Evolutionary conservation across 352 stramenopile species (phyloP), one percentile per base, ranked within the genome.

Genomic region (Globisporangium mamillatum): DNA sequence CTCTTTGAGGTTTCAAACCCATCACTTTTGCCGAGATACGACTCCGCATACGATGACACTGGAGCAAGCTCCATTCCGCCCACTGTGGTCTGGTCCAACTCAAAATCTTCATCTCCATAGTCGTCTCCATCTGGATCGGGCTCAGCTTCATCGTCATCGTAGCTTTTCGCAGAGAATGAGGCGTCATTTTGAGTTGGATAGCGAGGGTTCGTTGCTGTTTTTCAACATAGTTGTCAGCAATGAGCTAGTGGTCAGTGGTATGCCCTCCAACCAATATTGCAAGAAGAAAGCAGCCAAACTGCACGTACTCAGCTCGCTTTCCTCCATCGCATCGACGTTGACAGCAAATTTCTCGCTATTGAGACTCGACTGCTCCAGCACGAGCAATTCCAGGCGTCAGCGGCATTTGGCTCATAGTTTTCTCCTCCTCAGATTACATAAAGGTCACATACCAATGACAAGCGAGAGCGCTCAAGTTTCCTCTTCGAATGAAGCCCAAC

Each of bases 261-360:
- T 10, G 5, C 0, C 9, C 41, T 18, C 12, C 55, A 46, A 61
- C 7, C n/a, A 54, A 56, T 25, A 44, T 8, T 8, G 12, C 10
- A 72, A 55, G 3, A 63, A 64, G 48, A n/a, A 29, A 44, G 16
- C 20, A 60, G 25, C 6, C 3, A 7, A 38, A 64, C 60, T 24
- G 18, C 27, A 72, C 59, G 25, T 68, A 90, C 84, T 67, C 18
- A 74, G 59, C 44, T 82, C 75, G 56, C 67, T 87, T 25, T 81
- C 75, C 6, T 81, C 75, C 1, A 93, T 68, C 20, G 80, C 85
- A 34, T 88, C 76, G 12, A 78, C 67, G 48, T 93, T 89, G 27
- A 93, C 76, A 18, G 73, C 77, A 75, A 93, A 92, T 20, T 89
- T 91, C 18, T 91, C 85, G 61, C 83, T 93, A 36, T 91, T 87